These are phyloP conservation scores for Kockiozyma suomiensis DNA, from an alignment of 805 yeast species.

Conservation along the genomic window DNA sequence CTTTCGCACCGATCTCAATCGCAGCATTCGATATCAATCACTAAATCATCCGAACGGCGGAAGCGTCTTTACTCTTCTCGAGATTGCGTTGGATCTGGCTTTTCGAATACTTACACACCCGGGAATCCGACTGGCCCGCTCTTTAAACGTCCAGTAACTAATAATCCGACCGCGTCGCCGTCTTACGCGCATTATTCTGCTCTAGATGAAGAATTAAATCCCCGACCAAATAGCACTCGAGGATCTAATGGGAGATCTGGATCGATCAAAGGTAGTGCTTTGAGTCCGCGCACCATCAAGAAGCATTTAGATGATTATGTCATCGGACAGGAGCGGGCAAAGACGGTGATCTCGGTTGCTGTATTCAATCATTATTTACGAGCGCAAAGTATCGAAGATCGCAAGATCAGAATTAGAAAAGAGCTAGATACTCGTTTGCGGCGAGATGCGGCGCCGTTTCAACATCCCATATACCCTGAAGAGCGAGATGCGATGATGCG, in stretches of 20 bases:
- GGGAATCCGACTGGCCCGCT: constrained; percentile 25
- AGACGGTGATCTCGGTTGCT: constrained; percentile 62
- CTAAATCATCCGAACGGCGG: background rate
- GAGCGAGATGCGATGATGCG: constrained; percentile 5
- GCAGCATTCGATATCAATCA: background rate
- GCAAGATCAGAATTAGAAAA: constrained; percentile 9
- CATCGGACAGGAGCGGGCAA: constrained; percentile 59
- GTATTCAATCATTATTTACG: constrained; percentile 61
- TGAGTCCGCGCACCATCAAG: constrained; percentile 44
- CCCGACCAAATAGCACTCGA: background rate
- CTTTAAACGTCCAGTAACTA: constrained; percentile 6
- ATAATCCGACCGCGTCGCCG: background rate
- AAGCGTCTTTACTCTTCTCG: constrained; percentile 12
- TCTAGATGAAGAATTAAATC: constrained; percentile 4
- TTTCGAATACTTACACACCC: constrained; percentile 14
- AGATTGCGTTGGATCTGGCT: constrained; percentile 19
- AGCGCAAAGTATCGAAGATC: constrained; percentile 27
- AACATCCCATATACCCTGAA: constrained; percentile 11
- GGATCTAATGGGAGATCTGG: background rate
- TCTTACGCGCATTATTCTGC: constrained; percentile 1
- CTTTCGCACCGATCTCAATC: background rate
- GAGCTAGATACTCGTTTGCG: constrained; percentile 20
- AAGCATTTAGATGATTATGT: constrained; percentile 54
- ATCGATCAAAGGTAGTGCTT: background rate
- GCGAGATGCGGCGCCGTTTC: constrained; percentile 16